Percentiles rank a stretch among this genome's conserved stretches.
Conservation (phyloP, 2,329 filamentous ascomycete species). For the Shiraia bambusicola region DNA sequence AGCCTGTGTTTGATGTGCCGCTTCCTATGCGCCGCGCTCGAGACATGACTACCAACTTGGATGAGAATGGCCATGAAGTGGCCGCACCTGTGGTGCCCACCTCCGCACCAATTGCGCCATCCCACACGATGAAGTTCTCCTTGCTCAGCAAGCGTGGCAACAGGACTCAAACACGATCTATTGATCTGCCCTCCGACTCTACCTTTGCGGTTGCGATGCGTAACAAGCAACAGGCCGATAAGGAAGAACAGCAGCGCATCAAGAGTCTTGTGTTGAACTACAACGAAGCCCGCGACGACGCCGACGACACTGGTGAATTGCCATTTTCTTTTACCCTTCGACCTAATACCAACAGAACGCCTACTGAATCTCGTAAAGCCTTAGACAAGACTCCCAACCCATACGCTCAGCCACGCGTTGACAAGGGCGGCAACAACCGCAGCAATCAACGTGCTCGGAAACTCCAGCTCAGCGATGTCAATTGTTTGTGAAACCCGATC, state of each 20-base stretch:
- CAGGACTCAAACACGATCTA: constrained; percentile 89
- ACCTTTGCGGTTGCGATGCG: constrained; percentile 96
- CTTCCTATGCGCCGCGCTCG: constrained; percentile 80
- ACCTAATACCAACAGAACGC: constrained; percentile 53
- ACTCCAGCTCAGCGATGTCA: constrained; percentile 92
- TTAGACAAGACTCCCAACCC: constrained; percentile 46
- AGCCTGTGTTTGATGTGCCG: constrained; percentile 92
- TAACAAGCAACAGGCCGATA: constrained; percentile 89
- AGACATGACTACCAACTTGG: constrained; percentile 51
- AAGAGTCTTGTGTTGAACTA: constrained; percentile 97
- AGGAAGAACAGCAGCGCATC: constrained; percentile 96
- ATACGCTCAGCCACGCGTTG: constrained; percentile 50
- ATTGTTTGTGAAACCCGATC: constrained; percentile 64
- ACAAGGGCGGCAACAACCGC: constrained; percentile 64
- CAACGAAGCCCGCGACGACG: constrained; percentile 76
- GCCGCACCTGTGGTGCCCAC: constrained; percentile 35
- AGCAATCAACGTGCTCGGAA: constrained; percentile 82
- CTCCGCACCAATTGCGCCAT: constrained; percentile 36
- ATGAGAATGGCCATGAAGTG: constrained; percentile 47
- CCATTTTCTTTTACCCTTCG: constrained; percentile 45
- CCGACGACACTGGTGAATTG: constrained; percentile 70
- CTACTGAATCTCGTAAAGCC: constrained; percentile 41
- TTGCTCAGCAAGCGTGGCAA: constrained; percentile 95
- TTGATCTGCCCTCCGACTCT: constrained; percentile 87
- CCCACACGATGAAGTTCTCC: constrained; percentile 88